Conservation (phyloP, 2,329 filamentous ascomycete species). For the Colletotrichum cuscutae region DNA sequence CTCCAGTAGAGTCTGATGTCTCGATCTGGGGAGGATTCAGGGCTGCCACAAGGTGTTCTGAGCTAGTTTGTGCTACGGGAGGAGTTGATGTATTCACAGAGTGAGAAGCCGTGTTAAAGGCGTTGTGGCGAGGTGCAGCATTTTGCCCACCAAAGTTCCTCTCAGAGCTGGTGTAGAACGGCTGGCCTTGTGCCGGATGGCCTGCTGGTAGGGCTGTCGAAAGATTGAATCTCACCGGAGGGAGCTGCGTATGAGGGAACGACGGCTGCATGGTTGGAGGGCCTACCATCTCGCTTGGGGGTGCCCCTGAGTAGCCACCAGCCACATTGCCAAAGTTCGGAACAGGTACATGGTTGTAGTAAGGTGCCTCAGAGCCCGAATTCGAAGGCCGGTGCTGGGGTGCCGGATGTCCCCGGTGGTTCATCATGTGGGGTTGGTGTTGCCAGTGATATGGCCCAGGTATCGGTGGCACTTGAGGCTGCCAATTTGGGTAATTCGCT, state of each 20-base stretch:
- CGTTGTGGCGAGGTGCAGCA: not conserved
- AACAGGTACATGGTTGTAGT: constrained; percentile 6
- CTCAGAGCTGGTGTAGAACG: constrained; percentile 3
- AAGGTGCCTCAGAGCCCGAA: constrained; percentile 15
- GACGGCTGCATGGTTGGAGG: constrained; percentile 7
- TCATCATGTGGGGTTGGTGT: not conserved
- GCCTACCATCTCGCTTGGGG: not conserved
- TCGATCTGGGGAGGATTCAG: not conserved
- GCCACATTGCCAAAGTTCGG: not conserved
- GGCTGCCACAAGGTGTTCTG: not conserved
- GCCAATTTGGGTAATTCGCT: constrained; percentile 38
- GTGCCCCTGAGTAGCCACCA: constrained; percentile 10
- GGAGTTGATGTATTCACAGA: not conserved
- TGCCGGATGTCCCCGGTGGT: constrained; percentile 1
- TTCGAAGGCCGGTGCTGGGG: constrained; percentile 17
- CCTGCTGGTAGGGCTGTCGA: not conserved
- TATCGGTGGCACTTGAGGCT: constrained; percentile 5
- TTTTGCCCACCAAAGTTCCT: constrained; percentile 6
- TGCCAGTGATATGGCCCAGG: constrained; percentile 22
- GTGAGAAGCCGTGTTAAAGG: not conserved
- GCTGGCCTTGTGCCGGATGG: constrained; percentile 6
- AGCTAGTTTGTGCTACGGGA: not conserved
- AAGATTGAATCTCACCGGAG: constrained; percentile 4
- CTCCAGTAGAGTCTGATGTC: not conserved
- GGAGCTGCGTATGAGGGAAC: constrained; percentile 9